A percentile compares a stretch with the other conserved stretches of the same genome.
phyloP scores from a whole-genome alignment of 2,329 filamentous ascomycete genomes.

The Capronia epimyces region DNA sequence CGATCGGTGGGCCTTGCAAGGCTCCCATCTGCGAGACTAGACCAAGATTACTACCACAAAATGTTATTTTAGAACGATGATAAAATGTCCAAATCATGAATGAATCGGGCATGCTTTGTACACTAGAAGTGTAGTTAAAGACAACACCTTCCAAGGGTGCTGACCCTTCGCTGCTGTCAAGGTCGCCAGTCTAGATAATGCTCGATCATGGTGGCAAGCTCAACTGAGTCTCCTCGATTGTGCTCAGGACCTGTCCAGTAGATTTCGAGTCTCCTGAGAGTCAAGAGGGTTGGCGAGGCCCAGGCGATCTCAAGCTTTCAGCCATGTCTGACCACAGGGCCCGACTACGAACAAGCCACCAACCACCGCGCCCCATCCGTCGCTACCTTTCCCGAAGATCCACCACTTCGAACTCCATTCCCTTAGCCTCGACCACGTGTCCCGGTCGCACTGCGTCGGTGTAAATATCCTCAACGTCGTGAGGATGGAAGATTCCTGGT shows the following conservation, averaged over 20 bases:
- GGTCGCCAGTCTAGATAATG: neutral
- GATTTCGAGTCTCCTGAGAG: neutral
- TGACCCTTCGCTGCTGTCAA: neutral
- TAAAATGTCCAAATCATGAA: no score
- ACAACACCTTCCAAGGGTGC: no score
- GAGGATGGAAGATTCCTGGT: constrained; percentile 77
- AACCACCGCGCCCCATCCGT: neutral
- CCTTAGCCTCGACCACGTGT: constrained; percentile 64
- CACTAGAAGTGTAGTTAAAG: no score
- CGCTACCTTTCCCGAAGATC: constrained; percentile 48
- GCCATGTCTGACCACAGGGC: constrained; percentile 3
- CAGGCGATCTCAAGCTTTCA: neutral
- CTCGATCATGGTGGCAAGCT: neutral
- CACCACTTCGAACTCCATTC: constrained; percentile 62
- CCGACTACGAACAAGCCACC: constrained; percentile 1
- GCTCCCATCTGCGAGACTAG: no score
- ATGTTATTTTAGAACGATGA: no score
- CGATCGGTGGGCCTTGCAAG: no score
- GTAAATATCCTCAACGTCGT: constrained; percentile 66
- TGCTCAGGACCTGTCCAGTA: neutral
- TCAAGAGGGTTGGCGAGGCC: neutral
- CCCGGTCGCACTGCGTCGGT: constrained; percentile 66
- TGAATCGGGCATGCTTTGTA: no score
- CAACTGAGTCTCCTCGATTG: neutral
- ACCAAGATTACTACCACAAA: no score